phyloP scores from a whole-genome alignment of 495 filamentous ascomycete genomes.

The Annulohypoxylon nitens region DNA sequence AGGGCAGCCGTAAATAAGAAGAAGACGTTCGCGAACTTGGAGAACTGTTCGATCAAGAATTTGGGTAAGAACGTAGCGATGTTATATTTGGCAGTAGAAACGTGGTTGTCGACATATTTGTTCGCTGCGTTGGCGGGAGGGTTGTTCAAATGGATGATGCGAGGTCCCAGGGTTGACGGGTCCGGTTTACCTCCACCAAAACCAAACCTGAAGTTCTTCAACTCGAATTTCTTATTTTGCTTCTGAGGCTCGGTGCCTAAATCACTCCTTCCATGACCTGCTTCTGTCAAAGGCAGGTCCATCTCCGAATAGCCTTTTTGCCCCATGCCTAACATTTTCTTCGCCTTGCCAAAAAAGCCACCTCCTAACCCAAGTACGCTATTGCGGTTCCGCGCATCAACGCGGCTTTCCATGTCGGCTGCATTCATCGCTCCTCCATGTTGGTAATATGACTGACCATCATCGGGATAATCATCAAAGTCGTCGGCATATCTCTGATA shows the following conservation, averaged over 20 bases:
- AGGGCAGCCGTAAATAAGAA: slow-evolving; percentile 97
- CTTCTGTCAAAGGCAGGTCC: slow-evolving; percentile 94
- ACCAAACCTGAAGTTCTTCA: slow-evolving; percentile 92
- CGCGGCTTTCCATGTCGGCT: slow-evolving; percentile 61
- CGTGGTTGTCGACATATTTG: slow-evolving; percentile 95
- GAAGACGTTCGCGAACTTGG: slow-evolving; percentile 98
- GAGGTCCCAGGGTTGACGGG: slow-evolving; percentile 88
- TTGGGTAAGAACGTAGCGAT: slow-evolving; percentile 94
- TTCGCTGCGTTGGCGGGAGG: slow-evolving; percentile 89
- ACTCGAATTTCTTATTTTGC: slow-evolving; percentile 70
- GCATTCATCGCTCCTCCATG: slow-evolving; percentile 69
- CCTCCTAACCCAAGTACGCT: slow-evolving; percentile 89
- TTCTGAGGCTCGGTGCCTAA: slow-evolving; percentile 53
- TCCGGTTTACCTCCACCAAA: slow-evolving; percentile 88
- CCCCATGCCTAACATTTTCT: slow-evolving; percentile 91
- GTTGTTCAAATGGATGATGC: slow-evolving; percentile 97
- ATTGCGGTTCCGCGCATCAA: slow-evolving; percentile 78
- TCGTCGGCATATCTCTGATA: slow-evolving; percentile 92
- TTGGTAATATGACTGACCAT: slow-evolving; percentile 76
- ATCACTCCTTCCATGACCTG: slow-evolving; percentile 60
- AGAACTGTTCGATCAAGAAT: slow-evolving; percentile 99
- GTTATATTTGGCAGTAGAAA: slow-evolving; percentile 99
- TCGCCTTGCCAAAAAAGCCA: slow-evolving; percentile 85
- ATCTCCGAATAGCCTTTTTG: slow-evolving; percentile 92
- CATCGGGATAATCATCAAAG: slow-evolving; percentile 80